A percentile compares a stretch with the other conserved stretches of the same genome.
phyloP scores from a whole-genome alignment of 345 rosid genomes.

The Populus ilicifolia region DNA sequence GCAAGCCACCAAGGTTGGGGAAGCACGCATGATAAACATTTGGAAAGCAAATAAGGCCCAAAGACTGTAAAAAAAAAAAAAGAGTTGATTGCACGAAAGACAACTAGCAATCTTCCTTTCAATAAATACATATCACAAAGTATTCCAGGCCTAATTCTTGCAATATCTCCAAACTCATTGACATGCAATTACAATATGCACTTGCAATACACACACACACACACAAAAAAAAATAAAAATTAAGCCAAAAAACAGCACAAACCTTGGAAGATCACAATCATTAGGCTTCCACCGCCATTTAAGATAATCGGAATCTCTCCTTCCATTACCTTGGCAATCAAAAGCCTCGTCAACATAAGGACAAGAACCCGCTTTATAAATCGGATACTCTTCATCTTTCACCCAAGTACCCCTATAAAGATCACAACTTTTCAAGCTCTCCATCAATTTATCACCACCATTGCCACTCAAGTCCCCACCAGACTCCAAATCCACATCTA shows the following conservation, averaged over 20 bases:
- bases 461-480: background rate
- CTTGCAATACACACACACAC: background rate
- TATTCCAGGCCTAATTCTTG: background rate
- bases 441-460: conserved; percentile 4
- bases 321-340: conserved; percentile 80
- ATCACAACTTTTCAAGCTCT: conserved; percentile 54
- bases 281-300: conserved; percentile 92
- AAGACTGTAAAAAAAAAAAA: background rate
- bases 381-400: conserved; percentile 58
- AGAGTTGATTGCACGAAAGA: background rate
- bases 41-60: background rate
- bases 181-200: background rate
- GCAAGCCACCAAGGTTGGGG: background rate
- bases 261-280: conserved; percentile 93
- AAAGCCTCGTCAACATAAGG: conserved; percentile 85
- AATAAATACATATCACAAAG: background rate
- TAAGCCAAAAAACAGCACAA: background rate
- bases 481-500: background rate
- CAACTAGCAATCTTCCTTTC: background rate
- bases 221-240: too few relatives aligned
- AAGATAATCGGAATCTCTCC: conserved; percentile 66
- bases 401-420: conserved; percentile 75
- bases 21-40: background rate
- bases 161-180: background rate
- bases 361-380: conserved; percentile 77